Base-by-base conservation (phyloP, 2,329 filamentous ascomycete genomes). In the Tolypocladium inflatum region DNA sequence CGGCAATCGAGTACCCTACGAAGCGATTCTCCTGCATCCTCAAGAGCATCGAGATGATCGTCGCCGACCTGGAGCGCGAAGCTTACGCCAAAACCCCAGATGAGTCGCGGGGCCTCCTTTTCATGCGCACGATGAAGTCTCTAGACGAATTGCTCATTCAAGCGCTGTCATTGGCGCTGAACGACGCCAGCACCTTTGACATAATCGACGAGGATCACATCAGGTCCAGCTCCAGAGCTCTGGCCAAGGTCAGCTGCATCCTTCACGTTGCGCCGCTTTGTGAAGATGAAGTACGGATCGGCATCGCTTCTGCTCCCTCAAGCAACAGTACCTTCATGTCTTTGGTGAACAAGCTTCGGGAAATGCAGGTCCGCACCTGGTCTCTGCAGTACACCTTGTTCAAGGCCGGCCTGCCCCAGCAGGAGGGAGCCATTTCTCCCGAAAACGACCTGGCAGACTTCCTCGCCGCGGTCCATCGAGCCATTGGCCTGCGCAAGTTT, bases 11-110 rank as follows among this genome's bases (percentile, higher is more conserved):
- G 9, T 96, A 97, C 66, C 77, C 84, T 0, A 91, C 93, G 0
- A 97, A 96, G 70, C 86, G 94, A 17, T 85, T 97, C 37, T 95
- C 90, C 0, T 97, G 92, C 71, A 84, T 90, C 60, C 77, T 99
- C 37, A 87, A 89, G 64, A 90, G 89, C 63, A 90, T 97, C 54
- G 90, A 95, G 68, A 87, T 92, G 65, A 83, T 97, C 23, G 78
- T 94, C 3, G 77, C 77, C 23, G 81, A 84, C 60, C 73, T 85
- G 41, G 79, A 81, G 58, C 72, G 76, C 26, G 88, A 94, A 61
- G 75, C 91, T 10, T 85, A 85, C 63, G 76, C 81, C 11, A 74
- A 80, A 9, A 80, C 82, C 1, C 74, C 85, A 0, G 74, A 77
- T 23, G 83, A 86, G 33, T 82, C 87, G 23, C 85, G 92, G n/a